Evolutionary conservation across 2,329 filamentous ascomycete genomes (phyloP), one percentile per base, ranked within the genome.

Genomic region (Neonectria magnoliae): DNA sequence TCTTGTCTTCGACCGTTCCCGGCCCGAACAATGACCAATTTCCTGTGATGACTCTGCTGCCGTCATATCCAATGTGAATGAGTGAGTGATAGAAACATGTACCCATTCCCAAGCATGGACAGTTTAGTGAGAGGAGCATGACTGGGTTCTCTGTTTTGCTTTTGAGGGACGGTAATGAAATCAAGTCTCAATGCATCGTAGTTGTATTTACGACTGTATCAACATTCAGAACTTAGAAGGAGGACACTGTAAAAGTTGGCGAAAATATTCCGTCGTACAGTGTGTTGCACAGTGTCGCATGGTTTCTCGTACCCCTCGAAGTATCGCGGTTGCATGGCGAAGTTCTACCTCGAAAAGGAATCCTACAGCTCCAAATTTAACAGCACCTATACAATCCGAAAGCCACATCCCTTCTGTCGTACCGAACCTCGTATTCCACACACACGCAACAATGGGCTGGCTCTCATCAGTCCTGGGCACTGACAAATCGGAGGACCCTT

Each of bases 381-480:
- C 62, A 66, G 33, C 31, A 31, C 18, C 51, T 31, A n/a, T 52
- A 51, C 36, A 42, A 56, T 48, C 41, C 53, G 38, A 51, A 18
- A 10, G 25, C 36, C 8, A 20, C 38, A n/a, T n/a, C 50, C 6
- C 18, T 14, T 38, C 25, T 44, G 16, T 2, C 3, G 9, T 20
- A 18, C n/a, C 18, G 4, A 16, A 42, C 11, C 20, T 6, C 45
- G 11, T 41, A 55, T 22, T 10, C 25, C 27, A 13, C 27, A 4
- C 29, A 57, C 18, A 51, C 22, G 10, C 52, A 38, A 67, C 69
- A 64, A 89, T 89, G 87, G 87, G 87, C 70, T 89, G 86, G 85
- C 79, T 87, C 72, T 82, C 85, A 68, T 84, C 83, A 63, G 80
- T 88, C 64, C 84, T 87, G 67, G 77, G 85, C 72, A 80, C 83